phyloP scores from a whole-genome alignment of 2,329 filamentous ascomycete species.

The Trichoderma simmonsii region DNA sequence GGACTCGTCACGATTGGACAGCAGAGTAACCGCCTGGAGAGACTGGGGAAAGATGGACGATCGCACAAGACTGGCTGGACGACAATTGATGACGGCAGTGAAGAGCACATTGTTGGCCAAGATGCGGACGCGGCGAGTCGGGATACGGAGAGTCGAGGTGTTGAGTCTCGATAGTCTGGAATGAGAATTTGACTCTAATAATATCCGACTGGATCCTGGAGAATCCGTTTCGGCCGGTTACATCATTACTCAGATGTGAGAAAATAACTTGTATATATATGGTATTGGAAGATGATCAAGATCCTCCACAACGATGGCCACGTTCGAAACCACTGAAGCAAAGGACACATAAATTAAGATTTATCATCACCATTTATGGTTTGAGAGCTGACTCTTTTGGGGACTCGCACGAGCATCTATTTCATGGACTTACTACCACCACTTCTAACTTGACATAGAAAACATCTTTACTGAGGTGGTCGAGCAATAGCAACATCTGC shows the following conservation, averaged over 20 bases:
- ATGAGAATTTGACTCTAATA: neutral
- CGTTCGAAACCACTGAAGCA: neutral
- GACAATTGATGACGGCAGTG: conserved; percentile 23
- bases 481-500: conserved; percentile 22
- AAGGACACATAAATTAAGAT: neutral
- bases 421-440: neutral
- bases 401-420: neutral
- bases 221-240: neutral
- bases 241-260: neutral
- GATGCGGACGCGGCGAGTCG: neutral
- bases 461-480: conserved; percentile 9
- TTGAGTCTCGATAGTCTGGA: neutral
- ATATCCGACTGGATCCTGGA: neutral
- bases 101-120: conserved; percentile 22
- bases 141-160: neutral
- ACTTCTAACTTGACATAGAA: neutral
- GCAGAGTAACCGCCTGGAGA: conserved; percentile 21
- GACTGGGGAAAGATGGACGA: conserved; percentile 21
- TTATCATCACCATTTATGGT: neutral
- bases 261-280: neutral
- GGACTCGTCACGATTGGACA: conserved; percentile 24
- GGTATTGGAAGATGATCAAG: neutral
- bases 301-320: neutral
- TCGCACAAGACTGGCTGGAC: conserved; percentile 23
- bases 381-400: neutral